These are phyloP conservation scores for Pinus taeda DNA, from an alignment of 75 land plant species.

Conservation along the genomic window DNA sequence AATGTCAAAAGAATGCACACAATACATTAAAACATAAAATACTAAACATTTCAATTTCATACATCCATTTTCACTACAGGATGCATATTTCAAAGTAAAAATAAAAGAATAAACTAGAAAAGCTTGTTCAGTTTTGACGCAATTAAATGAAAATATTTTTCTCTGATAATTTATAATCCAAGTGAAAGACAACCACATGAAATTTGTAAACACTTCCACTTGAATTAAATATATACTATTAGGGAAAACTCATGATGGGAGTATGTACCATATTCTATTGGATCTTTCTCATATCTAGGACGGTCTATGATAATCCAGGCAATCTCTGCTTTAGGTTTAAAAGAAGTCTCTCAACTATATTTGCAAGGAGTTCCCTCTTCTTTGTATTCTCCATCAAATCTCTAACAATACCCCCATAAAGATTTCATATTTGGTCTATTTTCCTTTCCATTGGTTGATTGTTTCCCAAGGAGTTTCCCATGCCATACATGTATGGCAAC, in stretches of 20 bases:
- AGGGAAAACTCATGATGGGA: not conserved
- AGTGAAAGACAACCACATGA: too few relatives aligned
- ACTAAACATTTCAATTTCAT: too few relatives aligned
- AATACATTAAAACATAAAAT: not conserved
- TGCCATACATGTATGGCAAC: conserved; percentile 62
- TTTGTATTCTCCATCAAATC: conserved; percentile 47
- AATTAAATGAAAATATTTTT: too few relatives aligned
- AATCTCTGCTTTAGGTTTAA: conserved; percentile 53
- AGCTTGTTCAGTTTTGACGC: not conserved
- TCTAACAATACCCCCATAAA: not conserved
- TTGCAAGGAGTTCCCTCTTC: conserved; percentile 52
- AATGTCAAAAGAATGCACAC: not conserved
- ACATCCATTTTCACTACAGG: not conserved
- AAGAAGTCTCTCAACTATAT: conserved; percentile 63
- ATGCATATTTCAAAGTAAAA: not conserved
- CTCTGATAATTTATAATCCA: too few relatives aligned
- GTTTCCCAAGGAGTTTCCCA: conserved; percentile 6
- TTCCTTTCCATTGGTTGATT: conserved; percentile 1
- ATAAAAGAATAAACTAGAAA: not conserved
- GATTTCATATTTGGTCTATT: not conserved
- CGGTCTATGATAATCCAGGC: conserved; percentile 72
- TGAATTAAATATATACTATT: not conserved
- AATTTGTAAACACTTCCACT: not conserved
- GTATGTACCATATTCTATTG: conserved; percentile 66
- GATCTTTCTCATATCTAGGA: conserved; percentile 7